Evolutionary conservation across 345 rosid species (phyloP), one percentile per base, ranked within the genome.

Genomic region (Hypericum androsaemum): DNA sequence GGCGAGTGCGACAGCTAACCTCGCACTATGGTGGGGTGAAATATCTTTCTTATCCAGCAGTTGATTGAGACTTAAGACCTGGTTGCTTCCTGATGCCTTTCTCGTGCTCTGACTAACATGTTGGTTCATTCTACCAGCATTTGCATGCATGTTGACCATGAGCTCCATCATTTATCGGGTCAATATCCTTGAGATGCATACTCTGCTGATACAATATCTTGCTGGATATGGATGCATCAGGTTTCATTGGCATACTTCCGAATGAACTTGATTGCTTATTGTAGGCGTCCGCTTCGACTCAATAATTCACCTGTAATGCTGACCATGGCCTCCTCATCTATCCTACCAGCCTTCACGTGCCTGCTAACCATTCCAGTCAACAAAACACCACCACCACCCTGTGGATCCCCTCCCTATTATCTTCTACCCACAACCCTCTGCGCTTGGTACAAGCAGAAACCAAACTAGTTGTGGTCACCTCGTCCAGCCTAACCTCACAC

Each of bases 1-100:
- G 41, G 63, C 65, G 46, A 59, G 63, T 37, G 68, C 71, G 32
- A 59, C 50, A 6, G 75, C 68, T 17, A 65, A 58, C 39, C 58
- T 61, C 42, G 64, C 70, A 6, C 64, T 14, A 6, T 70, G 70
- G 6, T 28, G 70, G 10, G 41, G 57, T 5, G 63, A 52, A 5
- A 41, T 32, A n/a, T n/a, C n/a, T n/a, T n/a, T n/a, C n/a, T n/a
- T n/a, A 17, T 38, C 64, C 5, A 53, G 50, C 44, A 10, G 44
- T 37, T 45, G 41, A 8, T n/a, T n/a, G n/a, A n/a, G n/a, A n/a
- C n/a, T n/a, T n/a, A n/a, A n/a, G n/a, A n/a, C n/a, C n/a, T n/a
- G n/a, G n/a, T n/a, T n/a, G n/a, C n/a, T 64, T 64, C 47, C 51
- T 37, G 12, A 52, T 47, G 46, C 47, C 62, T 10, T 28, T 41